Evolutionary conservation across 2,329 filamentous ascomycete genomes (phyloP), one percentile per base, ranked within the genome.

Genomic region (Aplosporella prunicola): DNA sequence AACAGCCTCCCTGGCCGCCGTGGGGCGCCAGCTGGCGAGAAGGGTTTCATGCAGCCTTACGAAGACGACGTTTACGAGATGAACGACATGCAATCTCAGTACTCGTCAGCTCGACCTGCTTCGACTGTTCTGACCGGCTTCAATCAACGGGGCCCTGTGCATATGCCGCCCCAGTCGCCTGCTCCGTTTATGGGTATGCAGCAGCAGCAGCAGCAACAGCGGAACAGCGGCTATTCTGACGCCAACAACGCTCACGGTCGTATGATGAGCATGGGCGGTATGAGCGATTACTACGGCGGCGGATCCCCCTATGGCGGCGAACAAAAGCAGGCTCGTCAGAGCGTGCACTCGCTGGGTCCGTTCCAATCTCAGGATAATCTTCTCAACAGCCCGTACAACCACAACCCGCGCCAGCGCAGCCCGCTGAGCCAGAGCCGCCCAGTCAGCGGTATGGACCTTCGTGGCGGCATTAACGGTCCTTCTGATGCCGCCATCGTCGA

Each of bases 21-120:
- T 43, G 88, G 87, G 37, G 72, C 76, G 31, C 54, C 52, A n/a
- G 52, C 57, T 31, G 61, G 61, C 20, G 82, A 83, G 60, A 84
- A 86, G 63, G 55, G 51, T 31, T 27, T 40, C 28, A 52, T 51
- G 5, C 74, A 71, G 29, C 65, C 66, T 2, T 88, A 85, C 50
- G 75, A 80, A 26, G 82, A 89, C 44, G 78, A 81, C 45, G 67
- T 63, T n/a, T 93, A 87, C 53, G 91, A 98, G 63, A 88, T 96
- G 81, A 93, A 98, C 57, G 91, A 98, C 59, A 93, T 96, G 72
- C 88, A 86, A 58, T 94, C 87, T 1, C 80, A 93, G 42, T 96
- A 96, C 68, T 95, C 88, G 5, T 93, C 87, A 1, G 84, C 88
- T 43, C 80, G 89, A 72, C 68, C 88, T 60, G 72, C 86, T 4